Conservation (phyloP, 768 basidiomycete species). For the Mycena amicta region DNA sequence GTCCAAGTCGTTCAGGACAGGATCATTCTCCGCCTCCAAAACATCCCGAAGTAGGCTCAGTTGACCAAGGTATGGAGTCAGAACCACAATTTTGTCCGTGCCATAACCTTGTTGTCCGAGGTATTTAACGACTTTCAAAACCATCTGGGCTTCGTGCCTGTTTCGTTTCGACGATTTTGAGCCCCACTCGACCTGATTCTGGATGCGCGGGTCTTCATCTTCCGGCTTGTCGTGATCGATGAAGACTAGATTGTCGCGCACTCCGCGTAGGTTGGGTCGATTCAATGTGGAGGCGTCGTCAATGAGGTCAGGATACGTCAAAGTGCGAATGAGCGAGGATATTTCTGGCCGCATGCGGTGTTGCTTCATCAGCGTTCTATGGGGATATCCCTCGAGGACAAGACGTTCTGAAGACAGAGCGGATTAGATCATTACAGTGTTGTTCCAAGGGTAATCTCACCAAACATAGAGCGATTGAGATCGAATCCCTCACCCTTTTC, state of each 20-base stretch:
- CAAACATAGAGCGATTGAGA: constrained; percentile 68
- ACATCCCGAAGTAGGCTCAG: constrained; percentile 50
- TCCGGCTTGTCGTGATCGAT: constrained; percentile 60
- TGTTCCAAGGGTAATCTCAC: not conserved
- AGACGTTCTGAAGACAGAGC: constrained; percentile 44
- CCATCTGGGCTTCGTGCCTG: constrained; percentile 59
- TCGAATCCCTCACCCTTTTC: constrained; percentile 72
- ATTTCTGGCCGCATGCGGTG: constrained; percentile 81
- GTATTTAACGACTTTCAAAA: constrained; percentile 66
- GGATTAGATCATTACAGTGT: not conserved
- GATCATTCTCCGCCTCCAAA: constrained; percentile 53
- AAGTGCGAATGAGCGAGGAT: constrained; percentile 56
- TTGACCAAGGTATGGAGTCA: constrained; percentile 75
- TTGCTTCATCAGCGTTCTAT: constrained; percentile 55
- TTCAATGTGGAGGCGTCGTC: constrained; percentile 54
- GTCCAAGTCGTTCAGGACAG: constrained; percentile 66
- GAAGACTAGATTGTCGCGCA: constrained; percentile 61
- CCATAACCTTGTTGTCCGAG: constrained; percentile 70
- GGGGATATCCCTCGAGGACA: constrained; percentile 63
- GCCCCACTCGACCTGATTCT: constrained; percentile 49
- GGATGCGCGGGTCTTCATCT: constrained; percentile 43
- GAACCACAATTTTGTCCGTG: constrained; percentile 59
- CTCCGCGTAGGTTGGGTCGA: constrained; percentile 55
- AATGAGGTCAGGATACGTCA: constrained; percentile 66
- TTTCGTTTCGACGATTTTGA: constrained; percentile 64